phyloP scores from a whole-genome alignment of 148 eudicot species.

The Rhododendron mucronatum region DNA sequence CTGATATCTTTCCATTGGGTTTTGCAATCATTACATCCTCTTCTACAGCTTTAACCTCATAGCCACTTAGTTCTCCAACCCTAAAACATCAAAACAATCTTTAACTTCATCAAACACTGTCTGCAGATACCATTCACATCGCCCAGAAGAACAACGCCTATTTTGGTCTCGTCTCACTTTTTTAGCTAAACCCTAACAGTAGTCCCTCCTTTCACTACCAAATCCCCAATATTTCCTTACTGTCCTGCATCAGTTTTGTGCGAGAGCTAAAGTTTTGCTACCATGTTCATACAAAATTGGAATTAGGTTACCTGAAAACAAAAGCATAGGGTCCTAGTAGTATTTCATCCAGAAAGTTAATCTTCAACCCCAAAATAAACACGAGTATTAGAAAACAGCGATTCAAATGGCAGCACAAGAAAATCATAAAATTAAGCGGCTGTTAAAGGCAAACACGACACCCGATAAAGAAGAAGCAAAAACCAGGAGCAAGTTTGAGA shows the following conservation, averaged over 20 bases:
- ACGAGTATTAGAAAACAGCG: neutral
- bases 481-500: neutral
- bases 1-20: neutral
- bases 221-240: neutral
- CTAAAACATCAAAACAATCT: neutral
- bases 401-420: neutral
- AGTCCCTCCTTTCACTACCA: neutral
- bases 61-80: neutral
- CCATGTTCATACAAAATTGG: neutral
- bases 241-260: neutral
- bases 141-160: neutral
- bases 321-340: neutral
- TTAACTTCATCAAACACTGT: neutral
- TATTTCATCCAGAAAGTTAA: neutral
- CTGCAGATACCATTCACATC: neutral
- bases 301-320: neutral
- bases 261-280: neutral
- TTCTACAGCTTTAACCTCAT: neutral
- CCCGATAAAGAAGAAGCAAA: neutral
- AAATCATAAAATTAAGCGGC: neutral
- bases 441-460: neutral
- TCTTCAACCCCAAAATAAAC: neutral
- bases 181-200: neutral
- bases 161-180: neutral
- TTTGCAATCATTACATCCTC: neutral